These are phyloP conservation scores for Coniferiporia sulphurascens DNA, from an alignment of 1,284 basidiomycete genomes.

Conservation along the genomic window DNA sequence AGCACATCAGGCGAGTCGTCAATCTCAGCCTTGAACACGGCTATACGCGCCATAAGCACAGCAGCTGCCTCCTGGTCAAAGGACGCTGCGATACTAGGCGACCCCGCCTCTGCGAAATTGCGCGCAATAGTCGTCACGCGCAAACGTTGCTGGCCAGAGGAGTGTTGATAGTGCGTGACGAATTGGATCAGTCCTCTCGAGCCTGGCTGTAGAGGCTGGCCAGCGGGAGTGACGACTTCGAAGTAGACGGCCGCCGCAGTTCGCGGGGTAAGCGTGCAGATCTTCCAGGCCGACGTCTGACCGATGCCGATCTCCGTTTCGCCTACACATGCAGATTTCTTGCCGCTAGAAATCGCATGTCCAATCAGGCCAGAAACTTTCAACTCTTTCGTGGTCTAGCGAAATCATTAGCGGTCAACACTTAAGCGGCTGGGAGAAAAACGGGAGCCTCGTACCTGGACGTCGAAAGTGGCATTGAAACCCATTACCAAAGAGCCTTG, in stretches of 20 bases:
- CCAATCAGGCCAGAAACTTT: slow-evolving; percentile 98
- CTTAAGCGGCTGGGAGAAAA: not conserved
- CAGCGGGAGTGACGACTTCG: slow-evolving; percentile 98
- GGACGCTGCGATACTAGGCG: slow-evolving; percentile 86
- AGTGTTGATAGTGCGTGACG: slow-evolving; percentile 98
- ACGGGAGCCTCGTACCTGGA: slow-evolving; percentile 63
- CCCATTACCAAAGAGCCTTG: slow-evolving; percentile 94
- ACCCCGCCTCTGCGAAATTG: slow-evolving; percentile 96
- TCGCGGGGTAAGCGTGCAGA: slow-evolving; percentile 86
- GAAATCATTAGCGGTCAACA: not conserved
- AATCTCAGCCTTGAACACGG: slow-evolving; percentile 99
- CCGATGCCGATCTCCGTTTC: slow-evolving; percentile 99
- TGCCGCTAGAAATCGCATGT: slow-evolving; percentile 94
- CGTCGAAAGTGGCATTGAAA: slow-evolving; percentile 98
- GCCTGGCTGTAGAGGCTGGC: slow-evolving; percentile 87
- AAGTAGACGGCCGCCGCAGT: slow-evolving; percentile 95
- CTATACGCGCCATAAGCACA: slow-evolving; percentile 97
- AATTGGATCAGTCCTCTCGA: slow-evolving; percentile 97
- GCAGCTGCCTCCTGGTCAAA: slow-evolving; percentile 99
- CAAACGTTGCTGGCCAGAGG: slow-evolving; percentile 90
- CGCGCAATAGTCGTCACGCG: slow-evolving; percentile 96
- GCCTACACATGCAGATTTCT: slow-evolving; percentile 95
- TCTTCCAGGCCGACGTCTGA: slow-evolving; percentile 98
- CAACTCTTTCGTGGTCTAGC: slow-evolving; percentile 94
- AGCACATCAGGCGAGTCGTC: slow-evolving; percentile 98